Conservation (phyloP, 1,284 basidiomycete genomes). For the Golubevia sp. region DNA sequence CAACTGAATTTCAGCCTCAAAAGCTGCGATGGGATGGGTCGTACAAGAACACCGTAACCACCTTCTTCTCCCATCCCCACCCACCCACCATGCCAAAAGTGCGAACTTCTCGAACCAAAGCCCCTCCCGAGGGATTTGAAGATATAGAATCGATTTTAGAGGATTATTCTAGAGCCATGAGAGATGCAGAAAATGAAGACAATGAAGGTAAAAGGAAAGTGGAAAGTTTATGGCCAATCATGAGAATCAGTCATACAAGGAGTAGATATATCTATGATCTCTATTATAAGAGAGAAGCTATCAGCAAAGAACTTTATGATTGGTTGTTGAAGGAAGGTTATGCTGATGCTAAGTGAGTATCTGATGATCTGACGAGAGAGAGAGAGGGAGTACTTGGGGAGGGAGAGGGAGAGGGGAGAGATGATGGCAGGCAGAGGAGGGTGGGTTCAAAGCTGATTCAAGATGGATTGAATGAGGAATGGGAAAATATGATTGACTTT, state of each 20-base stretch:
- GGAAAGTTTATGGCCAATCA: constrained; percentile 98
- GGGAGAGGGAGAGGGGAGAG: neutral
- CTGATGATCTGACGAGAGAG: neutral
- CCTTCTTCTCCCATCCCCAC: no score
- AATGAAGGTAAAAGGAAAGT: constrained; percentile 97
- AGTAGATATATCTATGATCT: constrained; percentile 91
- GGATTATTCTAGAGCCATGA: constrained; percentile 58
- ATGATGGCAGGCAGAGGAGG: no score
- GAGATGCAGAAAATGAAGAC: constrained; percentile 79
- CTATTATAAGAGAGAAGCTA: constrained; percentile 97
- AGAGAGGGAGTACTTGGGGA: no score
- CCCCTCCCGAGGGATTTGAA: constrained; percentile 59
- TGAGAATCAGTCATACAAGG: constrained; percentile 93
- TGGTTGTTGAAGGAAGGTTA: constrained; percentile 98
- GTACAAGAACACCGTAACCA: no score
- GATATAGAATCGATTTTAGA: constrained; percentile 58
- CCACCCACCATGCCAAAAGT: constrained; percentile 57
- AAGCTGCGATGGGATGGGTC: no score
- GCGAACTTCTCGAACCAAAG: constrained; percentile 47
- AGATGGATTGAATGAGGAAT: no score
- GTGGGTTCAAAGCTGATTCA: no score
- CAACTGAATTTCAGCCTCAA: no score
- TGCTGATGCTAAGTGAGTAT: constrained; percentile 87
- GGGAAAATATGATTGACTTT: no score
- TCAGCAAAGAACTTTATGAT: constrained; percentile 91